Evolutionary conservation across 2,329 filamentous ascomycete species (phyloP), one percentile per base, ranked within the genome.

Genomic region (Sclerotinia minor): DNA sequence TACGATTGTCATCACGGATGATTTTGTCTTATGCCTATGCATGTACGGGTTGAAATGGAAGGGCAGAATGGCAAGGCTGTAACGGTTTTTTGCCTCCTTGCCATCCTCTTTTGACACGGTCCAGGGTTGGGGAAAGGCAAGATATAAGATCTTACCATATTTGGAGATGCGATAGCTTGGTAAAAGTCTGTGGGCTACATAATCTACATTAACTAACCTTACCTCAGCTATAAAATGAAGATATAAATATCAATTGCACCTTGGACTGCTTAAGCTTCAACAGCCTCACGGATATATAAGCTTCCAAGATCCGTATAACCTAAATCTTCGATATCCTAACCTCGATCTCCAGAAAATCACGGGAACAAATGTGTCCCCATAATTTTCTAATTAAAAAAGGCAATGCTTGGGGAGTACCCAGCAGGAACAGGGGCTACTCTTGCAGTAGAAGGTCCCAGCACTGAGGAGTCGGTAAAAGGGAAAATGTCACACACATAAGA

Each of bases 401-500:
- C 21, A 32, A 44, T 38, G 47, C 55, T 26, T 38, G 47, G 57
- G 58, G 49, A 61, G 45, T n/a, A 35, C 55, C 64, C 65, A 53
- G 55, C 41, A 38, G 13, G 15, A n/a, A 11, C 53, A 55, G 21
- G 53, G 53, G 35, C 32, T 55, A n/a, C 53, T 55, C 53, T n/a
- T 61, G 58, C 58, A 61, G 45, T 38, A 61, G 59, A 26, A 50
- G 59, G 59, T 50, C 59, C 59, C 59, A 61, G 45, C 45, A 67
- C 64, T 61, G 55, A 67, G 65, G 65, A 61, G 35, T 61, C 65
- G 65, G 65, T 67, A 67, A 61, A 41, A 45, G 52, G 32, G 32
- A 32, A 65, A 24, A 13, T 67, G 55, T 67, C 47, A 67, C 47
- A 44, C 55, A 38, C 64, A 47, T 47, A 52, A 45, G 44, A 60